Evolutionary conservation across 148 eudicot genomes (phyloP), one percentile per base, ranked within the genome.

Genomic region (Chenopodium quinoa): DNA sequence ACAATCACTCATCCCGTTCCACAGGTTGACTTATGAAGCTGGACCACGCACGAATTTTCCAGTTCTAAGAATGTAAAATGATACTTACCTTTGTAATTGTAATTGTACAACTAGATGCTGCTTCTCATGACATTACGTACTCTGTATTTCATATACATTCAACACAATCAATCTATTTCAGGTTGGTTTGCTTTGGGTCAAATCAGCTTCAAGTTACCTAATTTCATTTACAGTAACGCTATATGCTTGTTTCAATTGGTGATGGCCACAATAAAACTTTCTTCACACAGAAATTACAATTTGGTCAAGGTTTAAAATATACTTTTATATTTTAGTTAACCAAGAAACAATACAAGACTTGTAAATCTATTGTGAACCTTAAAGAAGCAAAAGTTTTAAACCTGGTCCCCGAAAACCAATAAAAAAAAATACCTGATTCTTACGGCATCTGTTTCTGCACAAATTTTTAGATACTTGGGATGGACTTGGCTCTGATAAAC

Each of bases 401-500:
- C 40, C 40, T 1, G 63, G 27, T 29, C 27, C 20, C 22, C 0
- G 12, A 3, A 71, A 79, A 75, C 66, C 77, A 56, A 14, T 22
- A 34, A 75, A 31, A 25, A 71, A 16, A 2, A 52, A 50, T 67
- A 27, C 13, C 20, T 19, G 76, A 56, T 19, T 32, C 54, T 67
- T 80, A 13, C 4, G 4, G 71, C 8, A 47, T 31, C 71, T 44
- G 65, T 60, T 80, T 44, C 34, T 52, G 68, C 63, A 76, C 23
- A 50, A 23, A 27, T 77, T 73, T 60, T 82, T 81, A 95, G 56
- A 95, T 78, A 56, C 70, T 84, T 17, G 97, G 99, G 63, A 90
- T 88, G 75, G 95, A 89, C 73, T 91, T 90, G 80, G 98, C 89
- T 34, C 91, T 88, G 77, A 92, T 87, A 60, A 96, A 96, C 77